Evolutionary conservation across 2,329 filamentous ascomycete species (phyloP), one percentile per base, ranked within the genome.

Genomic region (Talaromyces sp.): DNA sequence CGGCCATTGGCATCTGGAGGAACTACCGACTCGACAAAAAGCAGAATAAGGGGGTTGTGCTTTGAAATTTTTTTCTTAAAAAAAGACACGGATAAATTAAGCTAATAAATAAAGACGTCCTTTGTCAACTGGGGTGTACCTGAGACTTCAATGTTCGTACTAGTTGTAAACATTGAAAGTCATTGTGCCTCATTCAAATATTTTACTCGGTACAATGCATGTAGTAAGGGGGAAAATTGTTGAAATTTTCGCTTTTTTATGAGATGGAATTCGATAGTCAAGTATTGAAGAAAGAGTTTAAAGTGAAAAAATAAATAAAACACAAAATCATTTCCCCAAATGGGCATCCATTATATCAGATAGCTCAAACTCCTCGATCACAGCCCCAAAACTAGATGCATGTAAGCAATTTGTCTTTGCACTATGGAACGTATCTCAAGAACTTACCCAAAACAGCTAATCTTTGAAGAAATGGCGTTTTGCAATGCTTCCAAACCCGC

Each of bases 11-110:
- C 2, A 65, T 73, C n/a, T 76, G 74, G 74, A 75, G 72, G 67
- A 74, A 76, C 65, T 73, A 72, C 61, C 69, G 70, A 25, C 70
- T 76, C 25, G 71, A 75, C 64, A 70, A 70, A 66, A 73, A 73
- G 64, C 74, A 76, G 69, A 73, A 73, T 65, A 76, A 75, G 68
- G 74, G 74, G 56, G 65, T 60, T 55, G 64, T 72, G 2, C 57
- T 71, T 22, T 71, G n/a, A 47, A 10, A 22, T 22, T 47, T 44
- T 44, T 44, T 44, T 44, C 3, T 44, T 19, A 13, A 33, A 33
- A 33, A 33, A 13, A 33, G 11, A 33, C 13, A 13, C 13, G 4
- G 3, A 33, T 33, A 13, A 33, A 33, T 33, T 17, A 17, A 36
- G 17, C 13, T 17, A 17, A 17, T 5, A 17, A 36, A 15, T 36